A percentile compares a stretch with the other conserved stretches of the same genome.
Evolutionary conservation across 305 asterid species (phyloP).

Genomic region (Fraxinus angustifolia): DNA sequence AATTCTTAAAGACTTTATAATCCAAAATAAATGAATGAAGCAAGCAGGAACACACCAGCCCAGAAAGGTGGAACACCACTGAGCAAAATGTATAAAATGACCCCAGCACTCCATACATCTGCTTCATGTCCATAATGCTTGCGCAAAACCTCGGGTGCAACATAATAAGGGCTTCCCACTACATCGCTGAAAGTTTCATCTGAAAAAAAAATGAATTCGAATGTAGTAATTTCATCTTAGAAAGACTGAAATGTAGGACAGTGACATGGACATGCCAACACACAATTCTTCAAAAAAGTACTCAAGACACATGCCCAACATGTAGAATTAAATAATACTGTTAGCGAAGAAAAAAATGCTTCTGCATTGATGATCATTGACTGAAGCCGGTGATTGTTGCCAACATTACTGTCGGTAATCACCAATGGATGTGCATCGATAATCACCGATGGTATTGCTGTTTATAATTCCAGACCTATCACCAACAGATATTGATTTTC

Average conservation of each 20-base stretch:
- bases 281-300: background rate
- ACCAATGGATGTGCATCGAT: background rate
- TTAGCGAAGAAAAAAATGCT: background rate
- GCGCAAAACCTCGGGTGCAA: background rate
- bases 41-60: background rate
- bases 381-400: background rate
- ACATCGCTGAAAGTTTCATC: background rate
- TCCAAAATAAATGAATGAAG: background rate
- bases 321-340: background rate
- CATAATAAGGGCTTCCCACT: background rate
- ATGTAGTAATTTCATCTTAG: background rate
- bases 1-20: background rate
- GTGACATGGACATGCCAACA: background rate
- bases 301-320: background rate
- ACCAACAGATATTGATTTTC: background rate
- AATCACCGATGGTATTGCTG: background rate
- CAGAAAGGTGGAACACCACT: background rate
- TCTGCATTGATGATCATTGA: background rate
- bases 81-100: background rate
- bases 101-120: background rate
- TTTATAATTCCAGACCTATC: background rate
- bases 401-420: background rate
- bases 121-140: background rate
- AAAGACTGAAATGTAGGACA: background rate
- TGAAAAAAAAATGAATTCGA: background rate